These are phyloP conservation scores for Salix udensis DNA, from an alignment of 345 rosid genomes.

Conservation along the genomic window DNA sequence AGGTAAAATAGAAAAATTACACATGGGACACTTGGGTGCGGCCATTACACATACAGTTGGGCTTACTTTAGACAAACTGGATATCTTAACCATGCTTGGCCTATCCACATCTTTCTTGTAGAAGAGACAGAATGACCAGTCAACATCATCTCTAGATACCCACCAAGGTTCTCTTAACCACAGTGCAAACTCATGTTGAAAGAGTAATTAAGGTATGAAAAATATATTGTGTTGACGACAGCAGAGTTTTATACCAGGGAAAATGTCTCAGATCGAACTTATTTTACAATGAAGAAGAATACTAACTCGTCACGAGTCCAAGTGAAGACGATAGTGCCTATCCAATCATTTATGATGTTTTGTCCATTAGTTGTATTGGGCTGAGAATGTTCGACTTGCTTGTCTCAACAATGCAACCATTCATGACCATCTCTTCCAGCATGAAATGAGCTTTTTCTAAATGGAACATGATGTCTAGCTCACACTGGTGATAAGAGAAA, in stretches of 20 bases:
- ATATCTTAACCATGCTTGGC: no score
- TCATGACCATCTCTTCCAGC: conserved; percentile 98
- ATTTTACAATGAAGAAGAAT: not conserved
- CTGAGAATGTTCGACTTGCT: conserved; percentile 78
- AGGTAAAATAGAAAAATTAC: no score
- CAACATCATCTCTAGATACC: no score
- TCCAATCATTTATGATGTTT: conserved; percentile 41
- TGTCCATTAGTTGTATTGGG: conserved; percentile 88
- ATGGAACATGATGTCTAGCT: conserved; percentile 98
- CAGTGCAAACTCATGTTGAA: not conserved
- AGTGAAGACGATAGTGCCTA: not conserved
- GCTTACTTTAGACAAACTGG: not conserved
- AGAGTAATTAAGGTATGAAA: not conserved
- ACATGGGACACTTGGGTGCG: not conserved
- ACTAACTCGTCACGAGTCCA: not conserved
- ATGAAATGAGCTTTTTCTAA: conserved; percentile 98
- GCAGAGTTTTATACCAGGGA: not conserved
- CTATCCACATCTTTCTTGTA: no score
- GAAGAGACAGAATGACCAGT: no score
- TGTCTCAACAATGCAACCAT: conserved; percentile 88
- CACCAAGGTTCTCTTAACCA: not conserved
- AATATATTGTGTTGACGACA: not conserved
- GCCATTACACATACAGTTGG: not conserved
- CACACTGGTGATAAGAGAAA: conserved; percentile 51
- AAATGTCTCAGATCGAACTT: not conserved